Evolutionary conservation across 2,329 filamentous ascomycete genomes (phyloP).

Genomic region (Penicillium glabrum): DNA sequence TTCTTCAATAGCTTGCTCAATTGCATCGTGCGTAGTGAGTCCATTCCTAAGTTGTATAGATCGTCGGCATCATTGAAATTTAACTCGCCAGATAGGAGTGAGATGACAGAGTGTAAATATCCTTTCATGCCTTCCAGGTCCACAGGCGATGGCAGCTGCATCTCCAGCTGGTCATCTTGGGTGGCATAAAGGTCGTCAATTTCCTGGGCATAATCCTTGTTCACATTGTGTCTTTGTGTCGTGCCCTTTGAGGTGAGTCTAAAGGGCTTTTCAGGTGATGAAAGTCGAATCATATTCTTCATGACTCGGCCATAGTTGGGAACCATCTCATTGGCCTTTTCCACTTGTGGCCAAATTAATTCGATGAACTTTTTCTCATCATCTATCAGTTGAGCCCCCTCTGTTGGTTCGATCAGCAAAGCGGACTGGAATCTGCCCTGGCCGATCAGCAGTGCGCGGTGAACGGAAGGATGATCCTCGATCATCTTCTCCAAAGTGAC

Average conservation of each 20-base stretch:
- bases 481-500: constrained; percentile 37
- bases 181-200: constrained; percentile 7
- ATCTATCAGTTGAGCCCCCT: neutral
- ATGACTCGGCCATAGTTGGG: constrained; percentile 40
- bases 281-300: neutral
- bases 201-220: constrained; percentile 9
- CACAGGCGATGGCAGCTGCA: neutral
- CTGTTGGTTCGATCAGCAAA: constrained; percentile 37
- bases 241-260: constrained; percentile 44
- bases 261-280: constrained; percentile 42
- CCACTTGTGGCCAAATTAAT: constrained; percentile 44
- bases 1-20: constrained; percentile 7
- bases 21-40: constrained; percentile 13
- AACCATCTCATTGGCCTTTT: constrained; percentile 40
- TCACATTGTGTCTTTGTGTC: constrained; percentile 4
- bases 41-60: constrained; percentile 12
- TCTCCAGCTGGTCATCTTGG: neutral
- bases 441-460: constrained; percentile 33
- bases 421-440: constrained; percentile 33
- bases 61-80: constrained; percentile 4
- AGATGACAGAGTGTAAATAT: neutral
- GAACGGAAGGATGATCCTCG: constrained; percentile 29
- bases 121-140: neutral
- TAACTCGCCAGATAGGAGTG: neutral
- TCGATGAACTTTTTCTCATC: constrained; percentile 30